These are phyloP conservation scores for Aspergillus sp. DNA, from an alignment of 2,329 filamentous ascomycete species.

Conservation along the genomic window DNA sequence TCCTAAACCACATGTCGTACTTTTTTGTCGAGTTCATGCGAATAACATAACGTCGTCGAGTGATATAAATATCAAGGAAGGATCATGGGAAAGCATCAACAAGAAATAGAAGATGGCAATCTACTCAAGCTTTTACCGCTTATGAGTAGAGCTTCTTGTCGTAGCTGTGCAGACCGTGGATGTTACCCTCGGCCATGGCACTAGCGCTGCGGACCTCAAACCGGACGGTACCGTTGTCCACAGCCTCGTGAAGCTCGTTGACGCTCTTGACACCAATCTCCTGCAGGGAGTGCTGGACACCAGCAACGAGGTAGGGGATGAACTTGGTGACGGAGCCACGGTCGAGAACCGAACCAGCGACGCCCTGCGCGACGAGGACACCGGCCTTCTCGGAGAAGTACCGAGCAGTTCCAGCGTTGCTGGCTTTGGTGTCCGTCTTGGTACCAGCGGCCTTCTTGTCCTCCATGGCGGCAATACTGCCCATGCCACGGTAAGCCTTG, in stretches of 20 bases:
- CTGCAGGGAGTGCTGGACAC: conserved; percentile 95
- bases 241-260: conserved; percentile 71
- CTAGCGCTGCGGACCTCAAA: conserved; percentile 95
- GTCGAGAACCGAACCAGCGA: conserved; percentile 67
- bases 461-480: conserved; percentile 98
- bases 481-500: conserved; percentile 99
- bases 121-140: conserved; percentile 19
- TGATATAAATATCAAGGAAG: conserved; percentile 19
- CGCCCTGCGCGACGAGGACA: conserved; percentile 93
- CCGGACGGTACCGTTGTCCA: conserved; percentile 72
- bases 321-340: conserved; percentile 85
- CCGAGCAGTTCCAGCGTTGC: conserved; percentile 90
- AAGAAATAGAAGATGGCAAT: conserved; percentile 5
- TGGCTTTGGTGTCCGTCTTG: conserved; percentile 65
- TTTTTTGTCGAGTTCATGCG: conserved; percentile 32
- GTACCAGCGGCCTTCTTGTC: conserved; percentile 90
- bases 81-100: conserved; percentile 8
- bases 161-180: conserved; percentile 94
- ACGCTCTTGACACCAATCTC: conserved; percentile 88
- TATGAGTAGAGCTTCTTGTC: conserved; percentile 99
- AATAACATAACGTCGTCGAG: conserved; percentile 30
- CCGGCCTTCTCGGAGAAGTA: conserved; percentile 98
- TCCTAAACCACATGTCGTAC: conserved; percentile 32
- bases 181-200: conserved; percentile 93
- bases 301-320: conserved; percentile 90